Evolutionary conservation across 495 filamentous ascomycete genomes (phyloP), one percentile per base, ranked within the genome.

Genomic region (Podospora didyma): DNA sequence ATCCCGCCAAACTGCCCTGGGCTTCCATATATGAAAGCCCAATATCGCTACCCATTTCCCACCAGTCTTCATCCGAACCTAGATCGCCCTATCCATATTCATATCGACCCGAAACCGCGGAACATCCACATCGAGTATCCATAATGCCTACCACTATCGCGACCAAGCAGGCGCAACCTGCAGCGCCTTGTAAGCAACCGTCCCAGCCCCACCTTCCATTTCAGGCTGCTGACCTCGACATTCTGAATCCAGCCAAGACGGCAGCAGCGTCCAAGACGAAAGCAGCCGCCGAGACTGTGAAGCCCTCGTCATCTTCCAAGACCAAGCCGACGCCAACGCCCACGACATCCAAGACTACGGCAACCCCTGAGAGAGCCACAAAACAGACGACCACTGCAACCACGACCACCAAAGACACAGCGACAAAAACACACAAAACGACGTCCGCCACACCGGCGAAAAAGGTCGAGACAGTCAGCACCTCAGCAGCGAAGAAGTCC

Each of bases 301-400:
- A 57, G 44, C 49, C 57, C 2, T 28, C 45, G 3, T 24, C 46
- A 11, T 54, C 51, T 2, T 54, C 57, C 24, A 54, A 44, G 51
- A 50, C 46, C 9, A 53, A 45, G 41, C 39, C 49, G 11, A 41
- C 31, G 2, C 53, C 56, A n/a, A 53, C 49, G 9, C 48, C 34
- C 4, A 22, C 49, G 24, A 50, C 48, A 11, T 31, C 26, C 26
- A 50, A 39, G 53, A 41, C 46, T 10, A 53, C 49, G 12, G 17
- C n/a, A 42, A 50, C n/a, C 45, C 46, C 56, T 9, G 53, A 46
- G 26, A 19, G 37, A n/a, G 23, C 51, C 16, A n/a, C 41, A 7
- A 49, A 49, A 17, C 2, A 42, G n/a, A 5, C 20, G 31, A 10
- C 57, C 12, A 9, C 20, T 28, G 28, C 45, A 23, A 22, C 45